Evolutionary conservation across 2,329 filamentous ascomycete genomes (phyloP), one percentile per base, ranked within the genome.

Genomic region (Lomentospora prolificans): DNA sequence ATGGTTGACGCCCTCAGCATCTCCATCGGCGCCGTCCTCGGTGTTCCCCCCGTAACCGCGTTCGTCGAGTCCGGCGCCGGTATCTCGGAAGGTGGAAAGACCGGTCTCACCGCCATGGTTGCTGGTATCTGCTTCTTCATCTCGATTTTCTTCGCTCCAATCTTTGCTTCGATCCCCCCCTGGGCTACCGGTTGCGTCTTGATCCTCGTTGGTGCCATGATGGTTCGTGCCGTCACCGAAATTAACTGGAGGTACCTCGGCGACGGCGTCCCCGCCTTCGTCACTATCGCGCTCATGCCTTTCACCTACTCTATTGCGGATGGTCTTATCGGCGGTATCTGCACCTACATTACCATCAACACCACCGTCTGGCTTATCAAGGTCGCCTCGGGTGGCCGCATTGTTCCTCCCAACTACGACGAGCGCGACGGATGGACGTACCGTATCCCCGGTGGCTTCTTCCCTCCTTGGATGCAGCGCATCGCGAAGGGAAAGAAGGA

Each of bases 201-300:
- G 25, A 79, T 95, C 62, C 82, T 95, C 39, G 89, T 95, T 55
- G 90, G 90, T n/a, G 84, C 85, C 19, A 86, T 95, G 78, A 95
- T 95, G 90, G 83, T 86, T 57, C 80, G 82, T 59, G 79, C 87
- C 1, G 87, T 87, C 10, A 81, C 81, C 14, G 86, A 94, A 60
- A 91, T 95, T 75, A 95, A 95, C 76, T 95, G 90, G 90, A 76
- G 76, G 50, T 95, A 95, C 70, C 76, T 89, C 58, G 89, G 89
- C 54, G 90, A 95, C 67, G 85, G 88, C 1, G 78, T 95, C 24
- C 90, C 90, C 0, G 89, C 90, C 3, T 95, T 95, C 72, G 74
- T 95, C 33, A 90, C 87, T 53, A 86, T 95, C 60, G 82, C 85
- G 57, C 72, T 91, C 58, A 95, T 95, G 90, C 89, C 90, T 0